Evolutionary conservation across 2,329 filamentous ascomycete genomes (phyloP), one percentile per base, ranked within the genome.

Genomic region (Fusarium xylarioides): DNA sequence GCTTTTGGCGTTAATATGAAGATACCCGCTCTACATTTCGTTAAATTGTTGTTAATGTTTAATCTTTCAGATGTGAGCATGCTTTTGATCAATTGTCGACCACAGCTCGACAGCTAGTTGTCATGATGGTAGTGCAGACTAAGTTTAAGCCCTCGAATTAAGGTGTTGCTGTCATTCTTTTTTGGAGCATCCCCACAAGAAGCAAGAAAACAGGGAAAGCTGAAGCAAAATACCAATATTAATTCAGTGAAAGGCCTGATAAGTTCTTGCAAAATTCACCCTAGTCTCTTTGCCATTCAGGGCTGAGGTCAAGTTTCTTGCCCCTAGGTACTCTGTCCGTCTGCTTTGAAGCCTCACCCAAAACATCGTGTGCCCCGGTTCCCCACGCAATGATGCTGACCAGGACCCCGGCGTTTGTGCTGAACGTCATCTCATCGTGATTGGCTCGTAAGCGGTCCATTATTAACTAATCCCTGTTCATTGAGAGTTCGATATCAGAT

Each of bases 401-500:
- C 74, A 74, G 74, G 66, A 50, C 71, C 74, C 76, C 70, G 73
- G 74, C 71, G 69, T 70, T 70, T 74, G 64, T 58, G 76, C 76
- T 80, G 76, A 78, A 82, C 81, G 76, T 82, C 80, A 81, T 80
- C 67, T 66, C 60, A 55, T 35, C 50, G 11, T 82, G 79, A 82
- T 82, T 82, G 81, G 81, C 56, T 77, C 68, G 74, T 72, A 61
- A 74, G 66, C 54, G 73, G 65, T 56, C 73, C 65, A 71, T 72
- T 73, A 75, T 75, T 74, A 70, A 66, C 59, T 55, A 23, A 68
- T 68, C 81, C 81, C 77, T 82, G 81, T 76, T 77, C 65, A 75
- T 71, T 74, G 69, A 75, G 66, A 73, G 72, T 63, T 71, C 73
- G 76, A 82, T 82, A 82, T 82, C 81, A 82, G 79, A 81, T 78